Conservation (phyloP, 352 stramenopile genomes). For the Phytophthora hibernalis region DNA sequence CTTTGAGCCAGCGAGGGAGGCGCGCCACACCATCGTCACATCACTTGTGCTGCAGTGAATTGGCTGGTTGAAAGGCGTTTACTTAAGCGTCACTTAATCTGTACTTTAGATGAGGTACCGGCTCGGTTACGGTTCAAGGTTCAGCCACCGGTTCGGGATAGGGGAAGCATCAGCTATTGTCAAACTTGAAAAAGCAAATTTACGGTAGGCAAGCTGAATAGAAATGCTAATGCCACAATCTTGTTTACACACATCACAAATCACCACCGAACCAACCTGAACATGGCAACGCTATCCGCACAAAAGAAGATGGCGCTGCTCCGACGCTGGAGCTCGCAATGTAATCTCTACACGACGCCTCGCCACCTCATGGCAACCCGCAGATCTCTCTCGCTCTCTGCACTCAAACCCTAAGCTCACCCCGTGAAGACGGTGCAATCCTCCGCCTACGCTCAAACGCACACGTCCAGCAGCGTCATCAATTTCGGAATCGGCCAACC, state of each 20-base stretch:
- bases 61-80: conserved; percentile 84
- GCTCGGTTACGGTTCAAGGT: conserved; percentile 31
- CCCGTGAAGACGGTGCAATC: conserved; percentile 54
- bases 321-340: conserved; percentile 3
- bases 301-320: conserved; percentile 25
- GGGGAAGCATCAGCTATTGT: neutral
- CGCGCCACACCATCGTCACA: conserved; percentile 49
- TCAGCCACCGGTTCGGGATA: conserved; percentile 21
- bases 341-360: neutral
- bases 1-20: conserved; percentile 19
- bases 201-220: no score
- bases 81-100: conserved; percentile 23
- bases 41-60: conserved; percentile 74
- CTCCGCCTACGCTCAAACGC: conserved; percentile 74
- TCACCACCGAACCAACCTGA: conserved; percentile 4
- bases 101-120: conserved; percentile 12
- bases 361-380: conserved; percentile 7
- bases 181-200: conserved; percentile 4
- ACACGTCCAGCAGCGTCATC: conserved; percentile 65
- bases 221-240: conserved; percentile 2
- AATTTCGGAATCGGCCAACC: conserved; percentile 90
- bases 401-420: conserved; percentile 1
- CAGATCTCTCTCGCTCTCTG: conserved; percentile 5
- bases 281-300: no score
- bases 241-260: neutral